Conservation (phyloP, 164 flowering plant species). For the Berberis vulgaris region DNA sequence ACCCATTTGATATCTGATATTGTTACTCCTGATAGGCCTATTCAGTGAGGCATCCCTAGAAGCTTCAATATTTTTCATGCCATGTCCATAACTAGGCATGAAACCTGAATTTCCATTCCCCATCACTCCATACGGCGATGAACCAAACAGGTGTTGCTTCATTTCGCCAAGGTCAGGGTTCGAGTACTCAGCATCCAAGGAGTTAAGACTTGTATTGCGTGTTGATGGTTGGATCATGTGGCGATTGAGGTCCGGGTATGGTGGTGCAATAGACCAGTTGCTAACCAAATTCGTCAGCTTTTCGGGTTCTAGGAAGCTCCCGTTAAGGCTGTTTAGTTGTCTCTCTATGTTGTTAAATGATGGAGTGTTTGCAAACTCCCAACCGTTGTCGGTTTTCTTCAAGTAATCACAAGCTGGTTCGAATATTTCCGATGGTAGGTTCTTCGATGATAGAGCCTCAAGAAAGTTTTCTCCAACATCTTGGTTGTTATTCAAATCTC, state of each 20-base stretch:
- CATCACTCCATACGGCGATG: slow-evolving; percentile 8
- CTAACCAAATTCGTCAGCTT: slow-evolving; percentile 33
- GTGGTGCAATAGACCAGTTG: slow-evolving; percentile 60
- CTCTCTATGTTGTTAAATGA: slow-evolving; percentile 23
- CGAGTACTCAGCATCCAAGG: slow-evolving; percentile 11
- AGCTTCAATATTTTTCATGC: slow-evolving; percentile 16
- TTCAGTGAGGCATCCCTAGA: slow-evolving; percentile 8
- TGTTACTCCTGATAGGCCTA: slow-evolving; percentile 11
- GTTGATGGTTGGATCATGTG: slow-evolving; percentile 16
- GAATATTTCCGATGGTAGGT: slow-evolving; percentile 23
- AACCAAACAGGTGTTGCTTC: slow-evolving; percentile 12
- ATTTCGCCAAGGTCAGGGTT: slow-evolving; percentile 8
- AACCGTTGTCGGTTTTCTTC: slow-evolving; percentile 37
- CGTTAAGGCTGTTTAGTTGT: slow-evolving; percentile 16
- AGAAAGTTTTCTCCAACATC: slow-evolving; percentile 39
- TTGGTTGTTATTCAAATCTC: slow-evolving; percentile 26
- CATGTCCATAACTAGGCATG: slow-evolving; percentile 24
- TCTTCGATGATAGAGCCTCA: slow-evolving; percentile 34
- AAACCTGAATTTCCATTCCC: slow-evolving; percentile 11
- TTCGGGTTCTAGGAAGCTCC: slow-evolving; percentile 20
- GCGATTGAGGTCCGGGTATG: slow-evolving; percentile 23
- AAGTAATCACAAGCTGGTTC: slow-evolving; percentile 48
- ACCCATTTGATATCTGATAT: slow-evolving; percentile 19
- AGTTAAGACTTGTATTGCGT: slow-evolving; percentile 17
- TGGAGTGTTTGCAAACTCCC: slow-evolving; percentile 34